phyloP scores from a whole-genome alignment of 1,284 basidiomycete genomes.

The Heterobasidion parviporum region DNA sequence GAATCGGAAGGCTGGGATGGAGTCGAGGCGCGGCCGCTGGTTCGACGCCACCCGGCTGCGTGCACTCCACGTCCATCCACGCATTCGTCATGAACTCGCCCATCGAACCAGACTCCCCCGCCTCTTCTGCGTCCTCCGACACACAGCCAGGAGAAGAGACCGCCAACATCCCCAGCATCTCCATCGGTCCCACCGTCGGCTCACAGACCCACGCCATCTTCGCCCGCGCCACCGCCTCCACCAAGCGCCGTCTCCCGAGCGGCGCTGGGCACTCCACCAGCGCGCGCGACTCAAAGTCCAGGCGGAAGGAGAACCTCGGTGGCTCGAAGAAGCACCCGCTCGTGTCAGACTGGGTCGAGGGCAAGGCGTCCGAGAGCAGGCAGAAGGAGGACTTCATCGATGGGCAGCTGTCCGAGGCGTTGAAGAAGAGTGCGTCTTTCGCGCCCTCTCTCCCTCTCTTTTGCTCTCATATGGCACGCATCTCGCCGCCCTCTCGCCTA shows the following conservation, averaged over 20 bases:
- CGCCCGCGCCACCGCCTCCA: slow-evolving; percentile 11
- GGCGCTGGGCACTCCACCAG: slow-evolving; percentile 24
- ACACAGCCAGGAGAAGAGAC: slow-evolving; percentile 10
- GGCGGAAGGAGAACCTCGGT: slow-evolving; percentile 26
- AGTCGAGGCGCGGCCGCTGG: too few relatives aligned
- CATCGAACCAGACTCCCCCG: slow-evolving; percentile 18
- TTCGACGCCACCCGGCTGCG: too few relatives aligned
- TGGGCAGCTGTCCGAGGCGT: slow-evolving; percentile 24
- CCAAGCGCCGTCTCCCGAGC: slow-evolving; percentile 32
- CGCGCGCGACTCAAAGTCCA: slow-evolving; percentile 29
- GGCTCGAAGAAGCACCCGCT: slow-evolving; percentile 12
- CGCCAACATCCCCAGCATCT: background rate
- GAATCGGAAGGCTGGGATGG: background rate
- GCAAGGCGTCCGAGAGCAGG: background rate
- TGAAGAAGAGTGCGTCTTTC: slow-evolving; percentile 28
- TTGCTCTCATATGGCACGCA: background rate
- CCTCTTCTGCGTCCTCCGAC: slow-evolving; percentile 17
- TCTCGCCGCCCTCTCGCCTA: background rate
- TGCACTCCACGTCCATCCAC: background rate
- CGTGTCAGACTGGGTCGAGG: background rate
- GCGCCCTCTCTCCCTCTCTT: background rate
- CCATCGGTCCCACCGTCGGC: background rate
- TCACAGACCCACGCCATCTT: background rate
- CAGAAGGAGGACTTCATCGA: slow-evolving; percentile 37
- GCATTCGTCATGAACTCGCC: slow-evolving; percentile 18